phyloP scores from a whole-genome alignment of 2,329 filamentous ascomycete species.

The Fusarium sp. region DNA sequence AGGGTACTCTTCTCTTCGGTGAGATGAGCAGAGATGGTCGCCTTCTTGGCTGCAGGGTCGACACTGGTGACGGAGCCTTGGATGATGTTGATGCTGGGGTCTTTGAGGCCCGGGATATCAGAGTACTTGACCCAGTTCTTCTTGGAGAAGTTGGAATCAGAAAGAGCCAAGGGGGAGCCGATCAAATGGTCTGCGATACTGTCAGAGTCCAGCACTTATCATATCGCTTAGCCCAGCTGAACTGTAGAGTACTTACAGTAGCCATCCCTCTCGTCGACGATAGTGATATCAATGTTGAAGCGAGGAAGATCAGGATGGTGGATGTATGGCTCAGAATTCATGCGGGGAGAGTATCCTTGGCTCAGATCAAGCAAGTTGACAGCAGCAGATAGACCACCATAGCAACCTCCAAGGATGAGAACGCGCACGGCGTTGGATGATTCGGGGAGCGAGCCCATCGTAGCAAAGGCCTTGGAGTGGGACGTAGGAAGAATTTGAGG shows the following conservation, averaged over 20 bases:
- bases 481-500: conserved; percentile 7
- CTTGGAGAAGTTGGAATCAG: conserved; percentile 68
- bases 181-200: conserved; percentile 72
- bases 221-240: neutral
- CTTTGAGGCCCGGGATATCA: conserved; percentile 72
- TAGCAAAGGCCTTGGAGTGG: conserved; percentile 23
- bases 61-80: conserved; percentile 72
- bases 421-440: conserved; percentile 58
- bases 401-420: conserved; percentile 76
- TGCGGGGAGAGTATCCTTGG: conserved; percentile 62
- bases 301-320: conserved; percentile 55
- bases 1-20: conserved; percentile 55
- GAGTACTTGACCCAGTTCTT: conserved; percentile 76
- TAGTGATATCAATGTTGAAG: conserved; percentile 72
- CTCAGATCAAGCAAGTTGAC: conserved; percentile 74
- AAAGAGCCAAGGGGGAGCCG: conserved; percentile 76
- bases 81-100: conserved; percentile 68
- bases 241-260: conserved; percentile 67
- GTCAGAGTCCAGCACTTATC: conserved; percentile 4
- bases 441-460: conserved; percentile 46
- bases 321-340: conserved; percentile 48
- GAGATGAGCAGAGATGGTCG: conserved; percentile 61
- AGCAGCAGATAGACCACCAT: conserved; percentile 73
- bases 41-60: conserved; percentile 67
- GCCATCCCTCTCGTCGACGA: conserved; percentile 84